Percentiles rank a stretch among this genome's conserved stretches.
These are phyloP conservation scores for Penicillium alfredii DNA, from an alignment of 495 filamentous ascomycete genomes.

Conservation along the genomic window DNA sequence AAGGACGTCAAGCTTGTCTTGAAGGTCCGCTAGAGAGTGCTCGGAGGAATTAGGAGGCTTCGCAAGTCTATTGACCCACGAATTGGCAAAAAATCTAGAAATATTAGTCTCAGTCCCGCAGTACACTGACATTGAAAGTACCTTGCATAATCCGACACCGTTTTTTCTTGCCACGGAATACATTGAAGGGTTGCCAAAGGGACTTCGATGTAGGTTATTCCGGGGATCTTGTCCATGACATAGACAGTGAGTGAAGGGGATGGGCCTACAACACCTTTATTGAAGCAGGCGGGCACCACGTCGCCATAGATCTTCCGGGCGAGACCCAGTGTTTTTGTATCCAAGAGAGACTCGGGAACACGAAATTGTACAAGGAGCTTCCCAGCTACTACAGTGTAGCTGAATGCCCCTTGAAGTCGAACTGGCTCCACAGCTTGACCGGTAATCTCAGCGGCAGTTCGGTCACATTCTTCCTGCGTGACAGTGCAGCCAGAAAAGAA, in stretches of 20 bases:
- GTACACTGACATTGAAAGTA: not conserved
- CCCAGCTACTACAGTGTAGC: conserved; percentile 18
- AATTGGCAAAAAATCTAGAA: conserved; percentile 8
- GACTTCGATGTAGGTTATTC: conserved; percentile 3
- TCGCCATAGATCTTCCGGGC: conserved; percentile 1
- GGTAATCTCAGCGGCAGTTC: not conserved
- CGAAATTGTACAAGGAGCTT: conserved; percentile 12
- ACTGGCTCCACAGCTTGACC: not conserved
- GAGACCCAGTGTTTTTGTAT: not conserved
- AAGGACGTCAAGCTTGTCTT: conserved; percentile 5
- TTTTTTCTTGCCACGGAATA: not conserved
- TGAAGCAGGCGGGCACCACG: conserved; percentile 1
- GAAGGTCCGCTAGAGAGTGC: not conserved
- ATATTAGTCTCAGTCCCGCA: not conserved
- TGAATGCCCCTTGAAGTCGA: conserved; percentile 11
- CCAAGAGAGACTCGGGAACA: not conserved
- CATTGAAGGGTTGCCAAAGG: not conserved
- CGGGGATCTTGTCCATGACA: conserved; percentile 8
- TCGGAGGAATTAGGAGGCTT: not conserved
- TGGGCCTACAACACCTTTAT: conserved; percentile 1
- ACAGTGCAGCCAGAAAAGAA: conserved; percentile 3
- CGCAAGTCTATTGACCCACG: not conserved
- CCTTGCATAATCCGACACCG: conserved; percentile 8
- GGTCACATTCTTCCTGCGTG: not conserved
- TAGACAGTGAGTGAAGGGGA: conserved; percentile 1